phyloP scores from a whole-genome alignment of 1,284 basidiomycete species.

The Leccinum cinnamomeum region DNA sequence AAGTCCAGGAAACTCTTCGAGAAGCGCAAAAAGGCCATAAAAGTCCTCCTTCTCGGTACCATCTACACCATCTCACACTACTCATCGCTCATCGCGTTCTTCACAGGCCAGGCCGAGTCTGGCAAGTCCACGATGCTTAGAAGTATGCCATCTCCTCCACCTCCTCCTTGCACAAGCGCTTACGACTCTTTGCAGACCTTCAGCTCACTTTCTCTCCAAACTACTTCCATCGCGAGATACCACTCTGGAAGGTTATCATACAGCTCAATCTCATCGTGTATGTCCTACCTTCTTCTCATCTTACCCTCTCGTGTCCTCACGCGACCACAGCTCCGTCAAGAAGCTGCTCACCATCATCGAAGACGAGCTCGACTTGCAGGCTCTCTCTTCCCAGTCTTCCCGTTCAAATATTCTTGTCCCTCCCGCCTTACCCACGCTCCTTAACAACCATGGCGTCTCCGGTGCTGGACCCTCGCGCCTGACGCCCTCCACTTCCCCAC shows the following conservation, averaged over 20 bases:
- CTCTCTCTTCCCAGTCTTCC: constrained; percentile 9
- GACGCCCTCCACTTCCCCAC: not conserved
- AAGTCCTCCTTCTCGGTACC: constrained; percentile 62
- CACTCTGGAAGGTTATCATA: constrained; percentile 62
- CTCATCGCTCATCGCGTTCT: not conserved
- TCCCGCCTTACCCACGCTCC: constrained; percentile 4
- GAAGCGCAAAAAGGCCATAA: constrained; percentile 56
- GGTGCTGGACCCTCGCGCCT: not conserved
- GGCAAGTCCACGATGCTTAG: constrained; percentile 70
- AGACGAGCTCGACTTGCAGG: constrained; percentile 44
- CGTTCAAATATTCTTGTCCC: constrained; percentile 1
- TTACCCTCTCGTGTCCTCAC: not conserved
- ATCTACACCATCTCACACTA: constrained; percentile 11
- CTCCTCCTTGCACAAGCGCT: not conserved
- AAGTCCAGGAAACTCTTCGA: constrained; percentile 53
- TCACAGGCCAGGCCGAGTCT: constrained; percentile 62
- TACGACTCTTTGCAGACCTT: constrained; percentile 48
- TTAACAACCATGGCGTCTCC: not conserved
- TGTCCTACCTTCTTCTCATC: constrained; percentile 9
- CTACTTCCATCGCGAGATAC: constrained; percentile 56
- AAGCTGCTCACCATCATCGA: constrained; percentile 50
- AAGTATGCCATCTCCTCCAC: constrained; percentile 41
- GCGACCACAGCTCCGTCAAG: constrained; percentile 47
- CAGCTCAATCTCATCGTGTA: constrained; percentile 69
- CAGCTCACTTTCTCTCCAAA: constrained; percentile 63